Evolutionary conservation across 805 yeast genomes (phyloP).

Genomic region (Ogataea ramenticola): DNA sequence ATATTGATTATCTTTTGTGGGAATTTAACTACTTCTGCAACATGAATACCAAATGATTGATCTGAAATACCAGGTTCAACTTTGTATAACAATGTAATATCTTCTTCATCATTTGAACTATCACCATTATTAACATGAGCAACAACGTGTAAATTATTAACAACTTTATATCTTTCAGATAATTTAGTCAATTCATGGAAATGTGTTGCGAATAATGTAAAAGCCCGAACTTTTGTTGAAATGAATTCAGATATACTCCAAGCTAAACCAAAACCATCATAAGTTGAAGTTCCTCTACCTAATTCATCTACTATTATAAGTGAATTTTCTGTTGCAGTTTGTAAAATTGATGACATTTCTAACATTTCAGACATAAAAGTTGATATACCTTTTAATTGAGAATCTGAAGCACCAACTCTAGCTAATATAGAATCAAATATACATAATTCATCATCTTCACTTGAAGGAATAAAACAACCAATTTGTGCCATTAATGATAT

Average conservation of each 20-base stretch:
- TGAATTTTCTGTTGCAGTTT: slow-evolving; percentile 71
- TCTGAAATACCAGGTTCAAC: slow-evolving; percentile 97
- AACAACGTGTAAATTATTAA: slow-evolving; percentile 82
- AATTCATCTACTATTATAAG: slow-evolving; percentile 88
- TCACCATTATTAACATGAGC: slow-evolving; percentile 66
- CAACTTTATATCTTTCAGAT: slow-evolving; percentile 54
- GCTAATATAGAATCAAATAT: slow-evolving; percentile 89
- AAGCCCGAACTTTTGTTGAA: slow-evolving; percentile 62
- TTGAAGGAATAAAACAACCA: slow-evolving; percentile 83
- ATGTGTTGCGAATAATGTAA: slow-evolving; percentile 92
- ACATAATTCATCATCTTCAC: slow-evolving; percentile 64
- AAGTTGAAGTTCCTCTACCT: slow-evolving; percentile 91
- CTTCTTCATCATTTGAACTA: slow-evolving; percentile 30
- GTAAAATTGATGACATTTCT: slow-evolving; percentile 83
- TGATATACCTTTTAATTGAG: slow-evolving; percentile 93
- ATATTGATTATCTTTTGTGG: slow-evolving; percentile 84
- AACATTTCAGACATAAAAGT: slow-evolving; percentile 97
- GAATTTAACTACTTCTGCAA: slow-evolving; percentile 91
- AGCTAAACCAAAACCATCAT: slow-evolving; percentile 97
- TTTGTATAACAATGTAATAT: slow-evolving; percentile 81
- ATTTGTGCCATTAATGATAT: slow-evolving; percentile 82
- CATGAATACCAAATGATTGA: slow-evolving; percentile 96
- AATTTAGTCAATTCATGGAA: slow-evolving; percentile 91
- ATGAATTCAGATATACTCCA: slow-evolving; percentile 92
- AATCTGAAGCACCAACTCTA: slow-evolving; percentile 98